A percentile compares a stretch with the other conserved stretches of the same genome.
Conservation (phyloP, 2,329 filamentous ascomycete genomes). For the Setomelanomma holmii region DNA sequence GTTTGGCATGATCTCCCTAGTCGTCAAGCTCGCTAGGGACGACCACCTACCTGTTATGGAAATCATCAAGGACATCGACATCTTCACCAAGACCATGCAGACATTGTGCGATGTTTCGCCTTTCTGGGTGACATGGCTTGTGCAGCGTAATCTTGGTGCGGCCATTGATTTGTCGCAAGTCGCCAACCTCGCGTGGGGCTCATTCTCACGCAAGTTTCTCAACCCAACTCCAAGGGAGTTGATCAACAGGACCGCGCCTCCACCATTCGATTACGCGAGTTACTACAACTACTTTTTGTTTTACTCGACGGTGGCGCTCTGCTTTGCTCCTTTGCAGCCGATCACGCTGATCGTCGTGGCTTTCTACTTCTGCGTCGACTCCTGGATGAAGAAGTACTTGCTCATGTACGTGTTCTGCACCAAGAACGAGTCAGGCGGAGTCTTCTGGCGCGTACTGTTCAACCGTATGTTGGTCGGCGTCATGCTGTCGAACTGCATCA, state of each 20-base stretch:
- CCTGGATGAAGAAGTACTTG: slow-evolving; percentile 92
- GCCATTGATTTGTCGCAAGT: slow-evolving; percentile 93
- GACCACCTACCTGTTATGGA: slow-evolving; percentile 65
- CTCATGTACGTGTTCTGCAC: slow-evolving; percentile 94
- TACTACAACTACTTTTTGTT: slow-evolving; percentile 99
- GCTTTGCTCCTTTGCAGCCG: slow-evolving; percentile 85
- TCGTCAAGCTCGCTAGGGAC: slow-evolving; percentile 65
- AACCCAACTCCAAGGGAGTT: slow-evolving; percentile 88
- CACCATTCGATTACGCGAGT: slow-evolving; percentile 89
- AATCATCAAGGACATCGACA: slow-evolving; percentile 69
- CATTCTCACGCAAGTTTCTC: slow-evolving; percentile 82
- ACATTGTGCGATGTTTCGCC: slow-evolving; percentile 81
- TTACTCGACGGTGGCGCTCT: slow-evolving; percentile 88
- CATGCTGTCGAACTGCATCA: slow-evolving; percentile 78
- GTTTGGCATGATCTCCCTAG: slow-evolving; percentile 73
- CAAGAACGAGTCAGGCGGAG: slow-evolving; percentile 93
- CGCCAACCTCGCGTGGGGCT: slow-evolving; percentile 82
- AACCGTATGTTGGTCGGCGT: slow-evolving; percentile 89
- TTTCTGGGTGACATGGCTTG: slow-evolving; percentile 80
- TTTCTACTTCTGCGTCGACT: slow-evolving; percentile 87
- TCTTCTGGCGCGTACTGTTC: slow-evolving; percentile 89
- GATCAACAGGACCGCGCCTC: slow-evolving; percentile 92
- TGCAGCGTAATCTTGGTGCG: slow-evolving; percentile 91
- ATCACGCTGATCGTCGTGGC: slow-evolving; percentile 85
- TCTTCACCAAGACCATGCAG: slow-evolving; percentile 70